Evolutionary conservation across 257 asterid species (phyloP), one percentile per base, ranked within the genome.

Genomic region (Thymus mandschuricus): DNA sequence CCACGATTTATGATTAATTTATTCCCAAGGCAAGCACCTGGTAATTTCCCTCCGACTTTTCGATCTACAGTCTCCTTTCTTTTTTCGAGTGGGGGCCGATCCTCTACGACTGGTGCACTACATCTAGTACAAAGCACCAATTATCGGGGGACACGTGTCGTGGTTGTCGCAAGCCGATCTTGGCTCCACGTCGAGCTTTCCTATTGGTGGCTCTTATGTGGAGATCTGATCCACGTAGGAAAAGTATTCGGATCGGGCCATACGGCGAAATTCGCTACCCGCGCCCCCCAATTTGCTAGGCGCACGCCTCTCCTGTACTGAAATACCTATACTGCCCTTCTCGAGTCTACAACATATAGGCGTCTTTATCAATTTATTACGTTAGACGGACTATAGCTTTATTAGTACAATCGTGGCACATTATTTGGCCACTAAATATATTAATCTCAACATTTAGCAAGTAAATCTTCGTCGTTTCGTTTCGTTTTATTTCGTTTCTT

Each of bases 11-110:
- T 10, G 1, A 21, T 61, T 62, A 62, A 62, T 41, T 69, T 64
- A 48, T 33, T 54, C 56, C 13, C 68, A 69, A 66, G 78, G 82
- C 74, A 70, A 73, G 68, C 68, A 65, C 86, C 75, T 6, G 4
- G 87, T 78, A 76, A 60, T 80, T 84, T 80, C 88, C 62, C 66
- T 5, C 7, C 3, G 35, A 45, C 27, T 29, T 13, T 31, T 73
- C 61, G 62, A 58, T 33, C 33, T 72, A 41, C 73, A 6, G n/a
- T 30, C 33, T 45, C 10, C 33, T 5, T 15, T 61, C 11, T 41
- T 21, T 54, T 44, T 27, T 10, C 21, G 21, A 21, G 1, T n/a
- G 0, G 0, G 34, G 49, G 49, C 43, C 46, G 66, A 66, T 66
- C 45, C 68, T 12, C 74, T 60, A 71, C 28, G 28, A 38, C 60